A percentile compares a stretch with the other conserved stretches of the same genome.
Conservation (phyloP, 108 stramenopile genomes). For the Schizochytrium sp. region DNA sequence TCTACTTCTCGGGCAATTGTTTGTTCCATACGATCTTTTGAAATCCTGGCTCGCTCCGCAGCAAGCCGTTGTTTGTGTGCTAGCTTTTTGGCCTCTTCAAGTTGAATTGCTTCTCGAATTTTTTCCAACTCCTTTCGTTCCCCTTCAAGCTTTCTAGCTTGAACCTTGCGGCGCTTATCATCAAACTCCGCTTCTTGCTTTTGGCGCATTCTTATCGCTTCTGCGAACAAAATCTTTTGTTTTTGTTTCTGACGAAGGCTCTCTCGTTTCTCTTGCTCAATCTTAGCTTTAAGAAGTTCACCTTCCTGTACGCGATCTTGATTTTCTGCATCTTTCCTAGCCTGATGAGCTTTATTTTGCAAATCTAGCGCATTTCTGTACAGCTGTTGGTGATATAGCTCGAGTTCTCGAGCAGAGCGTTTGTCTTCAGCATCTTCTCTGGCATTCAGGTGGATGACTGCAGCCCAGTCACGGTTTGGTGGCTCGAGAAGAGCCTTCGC, state of each 20-base stretch:
- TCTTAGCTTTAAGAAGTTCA: not conserved
- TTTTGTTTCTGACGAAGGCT: not conserved
- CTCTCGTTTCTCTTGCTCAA: not conserved
- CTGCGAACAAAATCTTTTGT: not conserved
- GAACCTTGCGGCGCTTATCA: not conserved
- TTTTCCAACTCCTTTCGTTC: constrained; percentile 3
- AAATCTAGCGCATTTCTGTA: not conserved
- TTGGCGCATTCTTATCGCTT: not conserved
- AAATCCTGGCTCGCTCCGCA: not conserved
- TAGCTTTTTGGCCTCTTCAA: not conserved
- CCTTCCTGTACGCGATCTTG: not conserved
- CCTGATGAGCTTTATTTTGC: not conserved
- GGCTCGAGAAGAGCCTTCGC: not conserved
- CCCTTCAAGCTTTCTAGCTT: not conserved
- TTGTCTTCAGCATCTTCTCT: not conserved
- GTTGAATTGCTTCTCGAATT: not conserved
- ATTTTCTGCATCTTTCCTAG: not conserved
- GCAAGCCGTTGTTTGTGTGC: not conserved
- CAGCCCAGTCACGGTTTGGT: constrained; percentile 19
- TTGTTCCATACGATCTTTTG: not conserved
- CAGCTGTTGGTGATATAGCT: not conserved
- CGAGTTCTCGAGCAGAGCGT: not conserved
- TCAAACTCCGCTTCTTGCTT: not conserved
- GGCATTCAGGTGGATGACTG: constrained; percentile 1
- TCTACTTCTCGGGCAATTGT: not conserved